Evolutionary conservation across 345 rosid genomes (phyloP).

Genomic region (Euphorbia tirucalli): DNA sequence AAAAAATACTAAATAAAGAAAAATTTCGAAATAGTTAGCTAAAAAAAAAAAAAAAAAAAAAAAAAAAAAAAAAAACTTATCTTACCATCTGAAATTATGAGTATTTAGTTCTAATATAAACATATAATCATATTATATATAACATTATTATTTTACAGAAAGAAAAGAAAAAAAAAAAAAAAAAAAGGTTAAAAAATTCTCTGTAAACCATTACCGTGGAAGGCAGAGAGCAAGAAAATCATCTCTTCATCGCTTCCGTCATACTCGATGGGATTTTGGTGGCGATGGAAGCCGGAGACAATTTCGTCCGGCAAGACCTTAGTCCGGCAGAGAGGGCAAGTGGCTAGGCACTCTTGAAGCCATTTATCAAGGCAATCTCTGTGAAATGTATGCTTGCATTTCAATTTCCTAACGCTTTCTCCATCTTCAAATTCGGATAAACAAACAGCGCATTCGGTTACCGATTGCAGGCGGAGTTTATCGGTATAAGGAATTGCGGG

Average conservation of each 20-base stretch:
- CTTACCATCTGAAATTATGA: neutral
- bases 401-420: conserved; percentile 34
- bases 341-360: conserved; percentile 37
- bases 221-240: conserved; percentile 31
- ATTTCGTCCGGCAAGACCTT: conserved; percentile 47
- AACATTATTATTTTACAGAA: neutral
- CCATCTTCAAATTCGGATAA: conserved; percentile 41
- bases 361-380: conserved; percentile 46
- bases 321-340: conserved; percentile 55
- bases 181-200: conserved; percentile 6
- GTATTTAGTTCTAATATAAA: neutral
- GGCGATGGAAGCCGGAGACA: conserved; percentile 28
- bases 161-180: conserved; percentile 30
- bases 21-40: too few relatives aligned
- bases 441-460: conserved; percentile 37
- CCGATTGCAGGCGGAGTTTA: conserved; percentile 1
- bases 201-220: conserved; percentile 36
- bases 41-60: too few relatives aligned
- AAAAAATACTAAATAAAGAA: too few relatives aligned
- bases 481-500: conserved; percentile 32
- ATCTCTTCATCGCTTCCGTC: conserved; percentile 48
- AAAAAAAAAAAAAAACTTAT: too few relatives aligned
- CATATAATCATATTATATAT: too few relatives aligned
- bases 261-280: conserved; percentile 12
- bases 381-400: conserved; percentile 45